These are phyloP conservation scores for Stereum hirsutum DNA, from an alignment of 1,284 basidiomycete species.

Conservation along the genomic window DNA sequence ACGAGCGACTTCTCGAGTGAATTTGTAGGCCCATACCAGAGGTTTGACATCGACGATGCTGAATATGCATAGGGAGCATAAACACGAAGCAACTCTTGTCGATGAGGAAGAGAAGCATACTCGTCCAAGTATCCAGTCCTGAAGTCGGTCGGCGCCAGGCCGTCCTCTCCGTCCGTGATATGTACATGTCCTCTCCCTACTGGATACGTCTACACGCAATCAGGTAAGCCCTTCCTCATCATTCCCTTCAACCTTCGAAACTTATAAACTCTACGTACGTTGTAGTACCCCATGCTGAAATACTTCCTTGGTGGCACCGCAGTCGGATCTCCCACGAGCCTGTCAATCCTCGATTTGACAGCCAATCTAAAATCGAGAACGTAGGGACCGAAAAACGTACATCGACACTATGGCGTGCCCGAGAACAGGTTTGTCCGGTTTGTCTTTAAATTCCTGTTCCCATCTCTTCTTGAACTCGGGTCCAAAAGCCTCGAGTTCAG, in stretches of 20 bases:
- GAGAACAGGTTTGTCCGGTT: slow-evolving; percentile 41
- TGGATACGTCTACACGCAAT: slow-evolving; percentile 21
- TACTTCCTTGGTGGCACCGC: slow-evolving; percentile 20
- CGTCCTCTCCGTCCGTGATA: slow-evolving; percentile 28
- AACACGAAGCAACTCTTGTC: too few relatives aligned
- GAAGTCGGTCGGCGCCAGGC: slow-evolving; percentile 27
- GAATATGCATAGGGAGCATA: neutral
- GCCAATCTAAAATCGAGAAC: neutral
- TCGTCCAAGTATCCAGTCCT: slow-evolving; percentile 19
- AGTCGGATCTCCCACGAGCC: slow-evolving; percentile 20
- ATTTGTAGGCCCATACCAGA: slow-evolving; percentile 50
- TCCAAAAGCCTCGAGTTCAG: slow-evolving; percentile 34
- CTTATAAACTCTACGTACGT: neutral
- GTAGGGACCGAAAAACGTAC: slow-evolving; percentile 14
- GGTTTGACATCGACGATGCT: slow-evolving; percentile 44
- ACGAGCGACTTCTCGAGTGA: slow-evolving; percentile 43
- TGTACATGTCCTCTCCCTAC: slow-evolving; percentile 31
- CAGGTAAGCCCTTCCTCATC: neutral
- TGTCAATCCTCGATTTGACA: slow-evolving; percentile 2
- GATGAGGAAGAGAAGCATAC: slow-evolving; percentile 4
- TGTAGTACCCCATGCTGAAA: slow-evolving; percentile 22
- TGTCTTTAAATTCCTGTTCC: slow-evolving; percentile 30
- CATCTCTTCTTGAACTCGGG: slow-evolving; percentile 34
- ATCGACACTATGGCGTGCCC: slow-evolving; percentile 21
- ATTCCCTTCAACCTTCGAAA: neutral